Percentiles rank a stretch among this genome's conserved stretches.
These are phyloP conservation scores for Hypoxylon cercidicola DNA, from an alignment of 495 filamentous ascomycete species.

Conservation along the genomic window DNA sequence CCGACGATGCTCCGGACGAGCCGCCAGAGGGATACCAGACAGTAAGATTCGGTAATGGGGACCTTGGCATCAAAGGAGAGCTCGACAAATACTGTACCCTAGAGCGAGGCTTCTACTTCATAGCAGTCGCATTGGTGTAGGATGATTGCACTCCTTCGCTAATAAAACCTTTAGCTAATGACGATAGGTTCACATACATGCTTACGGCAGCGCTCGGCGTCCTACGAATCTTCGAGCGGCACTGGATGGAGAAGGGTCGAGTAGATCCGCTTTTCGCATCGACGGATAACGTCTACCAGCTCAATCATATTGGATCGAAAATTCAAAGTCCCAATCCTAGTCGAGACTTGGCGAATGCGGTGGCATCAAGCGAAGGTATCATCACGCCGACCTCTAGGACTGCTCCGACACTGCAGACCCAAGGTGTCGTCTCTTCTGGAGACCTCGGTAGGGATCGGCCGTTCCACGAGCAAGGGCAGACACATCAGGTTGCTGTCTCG, in stretches of 20 bases:
- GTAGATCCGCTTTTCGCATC: slow-evolving; percentile 40
- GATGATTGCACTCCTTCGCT: slow-evolving; percentile 5
- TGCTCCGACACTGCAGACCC: slow-evolving; percentile 22
- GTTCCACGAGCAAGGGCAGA: slow-evolving; percentile 9
- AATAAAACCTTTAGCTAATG: slow-evolving; percentile 4
- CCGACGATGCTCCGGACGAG: slow-evolving; percentile 10
- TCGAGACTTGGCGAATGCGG: slow-evolving; percentile 1
- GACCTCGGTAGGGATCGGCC: slow-evolving; percentile 1
- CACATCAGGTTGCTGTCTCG: slow-evolving; percentile 24
- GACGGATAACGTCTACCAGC: slow-evolving; percentile 40
- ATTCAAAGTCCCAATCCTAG: slow-evolving; percentile 10
- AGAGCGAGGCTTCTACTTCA: slow-evolving; percentile 49
- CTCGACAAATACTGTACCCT: slow-evolving; percentile 50
- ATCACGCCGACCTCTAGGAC: slow-evolving; percentile 11
- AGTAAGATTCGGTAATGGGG: slow-evolving; percentile 45
- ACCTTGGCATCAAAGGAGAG: slow-evolving; percentile 26
- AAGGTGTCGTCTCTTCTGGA: slow-evolving; percentile 3
- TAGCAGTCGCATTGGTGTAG: slow-evolving; percentile 49
- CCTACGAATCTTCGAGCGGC: slow-evolving; percentile 47
- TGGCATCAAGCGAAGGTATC: slow-evolving; percentile 24
- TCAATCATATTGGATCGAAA: slow-evolving; percentile 30
- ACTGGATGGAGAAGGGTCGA: slow-evolving; percentile 38
- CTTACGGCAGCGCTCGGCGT: slow-evolving; percentile 45
- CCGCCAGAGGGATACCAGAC: slow-evolving; percentile 30
- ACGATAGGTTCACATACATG: slow-evolving; percentile 51